Conservation (phyloP, 352 stramenopile species). For the Globisporangium parvum region DNA sequence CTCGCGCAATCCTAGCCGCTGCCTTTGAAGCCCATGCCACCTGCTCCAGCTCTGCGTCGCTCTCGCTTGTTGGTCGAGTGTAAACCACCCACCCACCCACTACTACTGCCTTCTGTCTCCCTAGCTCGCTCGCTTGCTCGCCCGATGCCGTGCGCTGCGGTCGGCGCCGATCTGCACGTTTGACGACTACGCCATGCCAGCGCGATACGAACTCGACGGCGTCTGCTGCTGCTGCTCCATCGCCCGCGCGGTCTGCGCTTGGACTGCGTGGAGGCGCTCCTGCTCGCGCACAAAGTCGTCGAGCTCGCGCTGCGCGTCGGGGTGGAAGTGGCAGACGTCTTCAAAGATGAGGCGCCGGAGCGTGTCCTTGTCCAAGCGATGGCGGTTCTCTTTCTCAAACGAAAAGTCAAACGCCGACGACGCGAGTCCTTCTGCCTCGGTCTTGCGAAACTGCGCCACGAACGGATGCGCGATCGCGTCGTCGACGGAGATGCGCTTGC, state of each 20-base stretch:
- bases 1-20: no score
- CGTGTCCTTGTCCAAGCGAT: slow-evolving; percentile 71
- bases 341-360: slow-evolving; percentile 79
- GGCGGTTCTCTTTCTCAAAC: slow-evolving; percentile 62
- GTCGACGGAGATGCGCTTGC: slow-evolving; percentile 61
- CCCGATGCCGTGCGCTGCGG: no score
- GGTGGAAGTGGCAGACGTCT: slow-evolving; percentile 82
- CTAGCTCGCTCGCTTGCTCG: neutral
- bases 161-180: no score
- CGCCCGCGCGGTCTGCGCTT: slow-evolving; percentile 14
- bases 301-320: slow-evolving; percentile 56
- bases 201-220: neutral
- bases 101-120: neutral
- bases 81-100: no score
- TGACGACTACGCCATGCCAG: slow-evolving; percentile 5
- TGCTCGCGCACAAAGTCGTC: slow-evolving; percentile 44
- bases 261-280: slow-evolving; percentile 24
- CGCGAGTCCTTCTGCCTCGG: slow-evolving; percentile 37
- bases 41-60: no score
- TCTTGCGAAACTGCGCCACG: slow-evolving; percentile 50
- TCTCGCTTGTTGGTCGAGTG: no score
- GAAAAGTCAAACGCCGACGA: slow-evolving; percentile 69
- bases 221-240: neutral
- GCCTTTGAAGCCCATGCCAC: no score
- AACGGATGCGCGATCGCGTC: slow-evolving; percentile 78